These are phyloP conservation scores for Yamadazyma songkhlaensis DNA, from an alignment of 1,139 yeast species.

Conservation along the genomic window DNA sequence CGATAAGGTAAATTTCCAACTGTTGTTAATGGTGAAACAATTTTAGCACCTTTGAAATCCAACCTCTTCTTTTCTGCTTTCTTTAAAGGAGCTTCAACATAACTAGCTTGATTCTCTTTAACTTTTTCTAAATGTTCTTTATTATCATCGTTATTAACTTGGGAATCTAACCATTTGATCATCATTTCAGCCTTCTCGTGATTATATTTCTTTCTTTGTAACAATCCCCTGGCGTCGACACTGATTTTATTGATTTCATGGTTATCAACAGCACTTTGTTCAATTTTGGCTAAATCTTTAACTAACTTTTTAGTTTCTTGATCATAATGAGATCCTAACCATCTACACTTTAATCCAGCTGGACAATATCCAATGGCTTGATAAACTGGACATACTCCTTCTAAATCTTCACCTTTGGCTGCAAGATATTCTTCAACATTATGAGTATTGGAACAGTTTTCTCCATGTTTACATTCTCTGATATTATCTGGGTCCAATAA, in stretches of 20 bases:
- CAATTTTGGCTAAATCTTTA: slow-evolving; percentile 40
- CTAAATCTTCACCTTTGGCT: slow-evolving; percentile 68
- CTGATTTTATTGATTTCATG: slow-evolving; percentile 68
- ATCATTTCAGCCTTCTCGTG: slow-evolving; percentile 56
- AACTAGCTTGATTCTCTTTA: slow-evolving; percentile 39
- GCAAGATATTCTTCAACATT: slow-evolving; percentile 62
- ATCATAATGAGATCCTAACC: slow-evolving; percentile 74
- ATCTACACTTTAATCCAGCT: slow-evolving; percentile 87
- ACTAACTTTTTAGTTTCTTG: slow-evolving; percentile 45
- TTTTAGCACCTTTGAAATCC: slow-evolving; percentile 69
- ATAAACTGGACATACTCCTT: slow-evolving; percentile 80
- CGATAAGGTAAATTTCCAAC: slow-evolving; percentile 97
- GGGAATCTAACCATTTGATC: slow-evolving; percentile 52
- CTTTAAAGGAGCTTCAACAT: slow-evolving; percentile 73
- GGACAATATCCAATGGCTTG: slow-evolving; percentile 86
- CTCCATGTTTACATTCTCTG: slow-evolving; percentile 66
- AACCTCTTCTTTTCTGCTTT: slow-evolving; percentile 79
- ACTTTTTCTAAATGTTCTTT: slow-evolving; percentile 30
- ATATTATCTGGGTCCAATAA: slow-evolving; percentile 50
- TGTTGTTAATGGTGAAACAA: slow-evolving; percentile 93
- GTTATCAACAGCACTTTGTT: slow-evolving; percentile 30
- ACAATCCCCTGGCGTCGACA: slow-evolving; percentile 46
- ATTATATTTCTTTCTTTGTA: slow-evolving; percentile 63
- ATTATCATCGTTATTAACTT: slow-evolving; percentile 34
- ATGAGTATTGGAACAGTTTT: slow-evolving; percentile 74